A percentile compares a stretch with the other conserved stretches of the same genome.
Evolutionary conservation across 805 yeast genomes (phyloP).

Genomic region (Lipomyces orientalis): DNA sequence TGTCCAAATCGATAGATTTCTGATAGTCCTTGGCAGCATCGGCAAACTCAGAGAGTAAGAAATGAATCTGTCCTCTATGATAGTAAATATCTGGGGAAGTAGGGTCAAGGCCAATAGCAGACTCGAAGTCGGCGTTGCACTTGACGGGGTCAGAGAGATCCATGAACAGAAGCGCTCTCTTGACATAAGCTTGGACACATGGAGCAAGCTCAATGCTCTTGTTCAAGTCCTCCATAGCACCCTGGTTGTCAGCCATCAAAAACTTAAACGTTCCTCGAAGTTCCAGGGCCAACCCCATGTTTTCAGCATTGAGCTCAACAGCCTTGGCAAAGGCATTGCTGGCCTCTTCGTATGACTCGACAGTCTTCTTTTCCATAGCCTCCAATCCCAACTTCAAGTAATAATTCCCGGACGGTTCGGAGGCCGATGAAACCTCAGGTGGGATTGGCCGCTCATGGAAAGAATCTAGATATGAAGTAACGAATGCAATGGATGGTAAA

Average conservation of each 20-base stretch:
- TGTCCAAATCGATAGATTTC: conserved; percentile 75
- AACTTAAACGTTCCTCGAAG: conserved; percentile 82
- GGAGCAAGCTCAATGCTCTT: conserved; percentile 70
- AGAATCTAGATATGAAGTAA: conserved; percentile 88
- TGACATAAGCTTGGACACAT: conserved; percentile 75
- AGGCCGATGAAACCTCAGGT: conserved; percentile 55
- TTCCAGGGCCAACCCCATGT: conserved; percentile 77
- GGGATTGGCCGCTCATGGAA: conserved; percentile 63
- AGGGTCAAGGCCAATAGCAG: conserved; percentile 72
- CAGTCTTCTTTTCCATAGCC: conserved; percentile 51
- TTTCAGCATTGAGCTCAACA: conserved; percentile 38
- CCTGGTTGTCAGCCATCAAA: conserved; percentile 72
- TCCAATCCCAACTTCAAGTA: conserved; percentile 37
- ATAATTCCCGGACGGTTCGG: conserved; percentile 65
- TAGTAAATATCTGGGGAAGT: conserved; percentile 82
- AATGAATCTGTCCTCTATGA: conserved; percentile 92
- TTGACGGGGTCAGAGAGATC: conserved; percentile 71
- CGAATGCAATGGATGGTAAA: conserved; percentile 82
- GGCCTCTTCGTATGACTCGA: conserved; percentile 67
- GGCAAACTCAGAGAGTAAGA: conserved; percentile 74
- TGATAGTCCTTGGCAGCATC: conserved; percentile 77
- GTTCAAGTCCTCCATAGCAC: conserved; percentile 68
- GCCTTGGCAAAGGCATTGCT: conserved; percentile 53
- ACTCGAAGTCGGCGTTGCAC: conserved; percentile 68
- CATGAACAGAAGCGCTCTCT: conserved; percentile 80